A percentile compares a stretch with the other conserved stretches of the same genome.
phyloP scores from a whole-genome alignment of 75 land plant species.

The Pinus taeda region DNA sequence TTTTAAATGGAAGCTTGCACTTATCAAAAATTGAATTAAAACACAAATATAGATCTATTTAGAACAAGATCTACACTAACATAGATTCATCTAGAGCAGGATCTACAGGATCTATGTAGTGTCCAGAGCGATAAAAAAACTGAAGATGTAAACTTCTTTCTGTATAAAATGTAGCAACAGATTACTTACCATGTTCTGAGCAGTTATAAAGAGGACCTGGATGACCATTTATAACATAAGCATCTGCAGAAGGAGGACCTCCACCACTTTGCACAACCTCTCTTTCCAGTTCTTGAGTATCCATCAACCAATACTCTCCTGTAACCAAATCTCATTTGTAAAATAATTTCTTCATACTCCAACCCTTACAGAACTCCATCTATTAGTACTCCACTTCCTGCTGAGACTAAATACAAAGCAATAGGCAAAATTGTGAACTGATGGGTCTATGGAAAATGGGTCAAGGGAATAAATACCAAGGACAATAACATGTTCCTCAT shows the following conservation, averaged over 20 bases:
- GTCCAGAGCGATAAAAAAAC: too few relatives aligned
- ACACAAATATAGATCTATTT: too few relatives aligned
- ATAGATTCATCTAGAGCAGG: too few relatives aligned
- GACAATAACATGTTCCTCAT: slow-evolving; percentile 37
- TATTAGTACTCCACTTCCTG: not conserved
- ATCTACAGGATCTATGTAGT: too few relatives aligned
- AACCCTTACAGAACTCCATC: not conserved
- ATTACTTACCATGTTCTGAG: slow-evolving; percentile 20
- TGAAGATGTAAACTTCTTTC: too few relatives aligned
- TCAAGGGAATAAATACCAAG: slow-evolving; percentile 31
- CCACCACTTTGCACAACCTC: slow-evolving; percentile 25
- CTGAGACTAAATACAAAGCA: not conserved
- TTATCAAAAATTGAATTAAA: too few relatives aligned
- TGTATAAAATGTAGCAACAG: too few relatives aligned
- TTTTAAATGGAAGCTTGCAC: too few relatives aligned
- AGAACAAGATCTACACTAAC: too few relatives aligned
- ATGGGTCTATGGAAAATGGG: not conserved
- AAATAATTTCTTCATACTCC: not conserved
- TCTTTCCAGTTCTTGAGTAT: not conserved
- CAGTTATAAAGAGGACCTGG: slow-evolving; percentile 51
- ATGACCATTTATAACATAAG: slow-evolving; percentile 52
- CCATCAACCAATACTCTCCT: slow-evolving; percentile 25
- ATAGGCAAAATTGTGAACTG: not conserved
- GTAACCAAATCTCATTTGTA: not conserved
- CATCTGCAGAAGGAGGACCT: slow-evolving; percentile 33